Evolutionary conservation across 2,329 filamentous ascomycete genomes (phyloP), one percentile per base, ranked within the genome.

Genomic region (Nemania sp.): DNA sequence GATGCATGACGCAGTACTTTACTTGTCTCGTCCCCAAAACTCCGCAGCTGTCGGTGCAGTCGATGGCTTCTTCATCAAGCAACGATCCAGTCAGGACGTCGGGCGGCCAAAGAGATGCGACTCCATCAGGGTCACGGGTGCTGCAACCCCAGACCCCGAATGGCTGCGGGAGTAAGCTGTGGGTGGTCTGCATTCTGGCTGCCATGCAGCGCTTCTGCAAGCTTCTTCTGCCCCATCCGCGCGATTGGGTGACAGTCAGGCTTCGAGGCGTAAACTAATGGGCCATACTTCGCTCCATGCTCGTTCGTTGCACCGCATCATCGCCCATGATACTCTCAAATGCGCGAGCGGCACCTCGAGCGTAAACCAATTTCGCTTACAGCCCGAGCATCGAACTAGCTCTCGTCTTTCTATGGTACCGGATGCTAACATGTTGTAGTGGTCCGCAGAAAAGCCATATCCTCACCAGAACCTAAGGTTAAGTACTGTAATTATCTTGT

Each of bases 121-220:
- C 50, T 39, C 46, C 54, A 43, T 46, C 6, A 43, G 42, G 54
- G 56, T 59, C 56, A 59, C 53, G 57, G 47, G 57, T 57, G 50
- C 57, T 45, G 42, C 43, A 44, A 46, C 48, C 49, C 49, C 42
- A 51, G 46, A 53, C 50, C 47, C 57, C 45, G 49, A 51, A 53
- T 53, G 52, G 56, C 40, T 47, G 41, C 42, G 31, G 31, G 45
- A 45, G 23, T 19, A 22, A 46, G 53, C 56, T 33, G 34, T 51
- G 26, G 31, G 30, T 48, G 51, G 41, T 37, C 46, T 34, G 42
- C 14, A 34, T 41, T 42, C 43, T 43, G 17, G 12, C 28, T 57
- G 46, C 40, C 43, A 59, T 54, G 56, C 47, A 54, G 28, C 49
- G 42, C 46, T 41, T 46, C 42, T 60, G 52, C 58, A 49, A 15